These are phyloP conservation scores for Epichloe brachyelytri DNA, from an alignment of 2,329 filamentous ascomycete species.

Conservation along the genomic window DNA sequence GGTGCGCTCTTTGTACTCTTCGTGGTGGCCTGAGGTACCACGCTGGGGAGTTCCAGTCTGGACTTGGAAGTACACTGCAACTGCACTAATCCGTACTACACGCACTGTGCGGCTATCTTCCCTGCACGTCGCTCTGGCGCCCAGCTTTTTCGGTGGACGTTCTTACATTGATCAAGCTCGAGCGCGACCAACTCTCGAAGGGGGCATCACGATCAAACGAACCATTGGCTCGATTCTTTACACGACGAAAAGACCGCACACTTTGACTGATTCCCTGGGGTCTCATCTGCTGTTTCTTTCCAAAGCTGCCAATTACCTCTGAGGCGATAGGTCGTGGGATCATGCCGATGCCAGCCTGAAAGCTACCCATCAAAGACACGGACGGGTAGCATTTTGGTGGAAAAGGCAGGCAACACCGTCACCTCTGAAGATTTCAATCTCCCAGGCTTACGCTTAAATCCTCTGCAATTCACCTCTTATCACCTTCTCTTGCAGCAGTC, in stretches of 20 bases:
- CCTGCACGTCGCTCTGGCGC: not conserved
- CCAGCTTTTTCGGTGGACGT: not conserved
- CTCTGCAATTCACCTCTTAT: not conserved
- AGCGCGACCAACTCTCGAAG: not conserved
- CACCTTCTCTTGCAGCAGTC: too few relatives aligned
- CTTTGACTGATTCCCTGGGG: not conserved
- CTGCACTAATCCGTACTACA: not conserved
- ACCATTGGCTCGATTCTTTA: not conserved
- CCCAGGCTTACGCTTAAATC: not conserved
- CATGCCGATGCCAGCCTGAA: constrained; percentile 5
- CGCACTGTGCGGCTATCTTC: not conserved
- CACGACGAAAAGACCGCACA: not conserved
- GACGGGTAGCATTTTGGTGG: not conserved
- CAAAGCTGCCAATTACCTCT: not conserved
- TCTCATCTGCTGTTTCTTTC: not conserved
- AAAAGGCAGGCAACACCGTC: not conserved
- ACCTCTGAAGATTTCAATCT: not conserved
- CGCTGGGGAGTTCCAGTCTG: not conserved
- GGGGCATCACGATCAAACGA: not conserved
- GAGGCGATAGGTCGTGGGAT: not conserved
- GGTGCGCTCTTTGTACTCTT: not conserved
- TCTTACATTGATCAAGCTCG: not conserved
- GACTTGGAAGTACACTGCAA: not conserved
- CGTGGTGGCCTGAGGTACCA: not conserved
- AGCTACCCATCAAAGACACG: constrained; percentile 1